These are phyloP conservation scores for Lactifluus volemus DNA, from an alignment of 768 basidiomycete species.

Conservation along the genomic window DNA sequence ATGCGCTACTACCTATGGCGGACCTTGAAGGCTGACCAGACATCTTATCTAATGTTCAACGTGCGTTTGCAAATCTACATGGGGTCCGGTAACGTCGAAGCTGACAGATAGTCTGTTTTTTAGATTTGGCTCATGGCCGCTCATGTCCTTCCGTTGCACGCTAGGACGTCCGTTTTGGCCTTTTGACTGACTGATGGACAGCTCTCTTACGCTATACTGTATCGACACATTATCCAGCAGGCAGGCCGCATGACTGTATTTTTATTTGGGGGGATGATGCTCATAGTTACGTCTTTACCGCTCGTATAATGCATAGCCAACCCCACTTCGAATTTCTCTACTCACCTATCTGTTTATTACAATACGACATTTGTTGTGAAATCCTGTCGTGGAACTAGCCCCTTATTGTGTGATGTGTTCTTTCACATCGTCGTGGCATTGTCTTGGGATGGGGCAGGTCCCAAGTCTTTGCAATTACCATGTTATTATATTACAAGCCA, in stretches of 20 bases:
- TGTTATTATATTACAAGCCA: background rate
- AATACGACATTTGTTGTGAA: conserved; percentile 14
- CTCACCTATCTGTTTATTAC: conserved; percentile 2
- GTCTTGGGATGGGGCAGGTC: background rate
- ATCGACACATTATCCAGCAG: conserved; percentile 7
- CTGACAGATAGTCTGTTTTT: conserved; percentile 4
- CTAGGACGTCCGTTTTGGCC: conserved; percentile 17
- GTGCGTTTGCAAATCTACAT: conserved; percentile 18
- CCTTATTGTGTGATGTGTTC: background rate
- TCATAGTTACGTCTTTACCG: conserved; percentile 11
- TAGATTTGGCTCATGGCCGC: conserved; percentile 20
- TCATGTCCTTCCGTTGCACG: conserved; percentile 17
- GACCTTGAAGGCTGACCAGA: conserved; percentile 16
- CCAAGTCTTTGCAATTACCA: too few species aligned
- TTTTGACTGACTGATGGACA: conserved; percentile 14
- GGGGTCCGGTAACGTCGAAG: conserved; percentile 6
- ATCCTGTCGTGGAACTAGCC: background rate
- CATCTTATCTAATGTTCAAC: conserved; percentile 22
- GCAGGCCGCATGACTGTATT: conserved; percentile 16
- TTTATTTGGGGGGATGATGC: conserved; percentile 12
- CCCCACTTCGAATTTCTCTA: conserved; percentile 10
- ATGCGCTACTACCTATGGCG: conserved; percentile 20
- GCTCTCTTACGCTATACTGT: conserved; percentile 13
- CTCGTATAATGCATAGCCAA: conserved; percentile 16
- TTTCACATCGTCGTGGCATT: background rate